Percentiles rank a stretch among this genome's conserved stretches.
These are phyloP conservation scores for Coleophoma eucalyptorum DNA, from an alignment of 2,329 filamentous ascomycete species.

Conservation along the genomic window DNA sequence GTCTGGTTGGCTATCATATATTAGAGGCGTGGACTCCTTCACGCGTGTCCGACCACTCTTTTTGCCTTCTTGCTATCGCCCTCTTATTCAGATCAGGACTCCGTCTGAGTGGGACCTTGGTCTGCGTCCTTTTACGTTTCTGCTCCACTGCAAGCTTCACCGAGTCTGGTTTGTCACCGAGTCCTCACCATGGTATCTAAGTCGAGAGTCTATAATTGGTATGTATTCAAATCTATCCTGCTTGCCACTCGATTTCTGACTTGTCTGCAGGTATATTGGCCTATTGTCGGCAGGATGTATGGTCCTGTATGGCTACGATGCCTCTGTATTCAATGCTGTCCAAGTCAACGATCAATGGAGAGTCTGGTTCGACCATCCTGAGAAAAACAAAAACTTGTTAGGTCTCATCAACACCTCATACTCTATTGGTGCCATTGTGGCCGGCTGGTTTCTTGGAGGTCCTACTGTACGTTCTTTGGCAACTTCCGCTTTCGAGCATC, in stretches of 20 bases:
- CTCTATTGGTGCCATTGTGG: slow-evolving; percentile 66
- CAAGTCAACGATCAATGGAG: slow-evolving; percentile 65
- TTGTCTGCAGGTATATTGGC: slow-evolving; percentile 13
- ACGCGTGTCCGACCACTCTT: no score
- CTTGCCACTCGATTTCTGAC: background rate
- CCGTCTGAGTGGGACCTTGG: no score
- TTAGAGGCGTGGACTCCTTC: no score
- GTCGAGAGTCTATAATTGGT: slow-evolving; percentile 12
- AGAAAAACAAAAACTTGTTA: slow-evolving; percentile 34
- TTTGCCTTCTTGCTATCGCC: no score
- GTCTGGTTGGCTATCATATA: no score
- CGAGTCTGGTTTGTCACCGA: slow-evolving; percentile 1
- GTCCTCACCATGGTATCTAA: slow-evolving; percentile 14
- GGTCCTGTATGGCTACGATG: slow-evolving; percentile 73
- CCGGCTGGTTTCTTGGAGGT: slow-evolving; percentile 66
- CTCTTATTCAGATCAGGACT: no score
- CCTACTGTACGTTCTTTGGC: slow-evolving; percentile 31
- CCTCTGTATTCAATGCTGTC: slow-evolving; percentile 69
- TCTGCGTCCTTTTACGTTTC: no score
- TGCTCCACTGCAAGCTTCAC: no score
- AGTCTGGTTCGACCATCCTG: slow-evolving; percentile 49
- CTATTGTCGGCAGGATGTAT: slow-evolving; percentile 18
- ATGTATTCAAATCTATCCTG: background rate
- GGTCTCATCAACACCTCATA: slow-evolving; percentile 65
- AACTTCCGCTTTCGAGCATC: no score